Evolutionary conservation across 2,329 filamentous ascomycete genomes (phyloP).

Genomic region (Claviceps quebecensis): DNA sequence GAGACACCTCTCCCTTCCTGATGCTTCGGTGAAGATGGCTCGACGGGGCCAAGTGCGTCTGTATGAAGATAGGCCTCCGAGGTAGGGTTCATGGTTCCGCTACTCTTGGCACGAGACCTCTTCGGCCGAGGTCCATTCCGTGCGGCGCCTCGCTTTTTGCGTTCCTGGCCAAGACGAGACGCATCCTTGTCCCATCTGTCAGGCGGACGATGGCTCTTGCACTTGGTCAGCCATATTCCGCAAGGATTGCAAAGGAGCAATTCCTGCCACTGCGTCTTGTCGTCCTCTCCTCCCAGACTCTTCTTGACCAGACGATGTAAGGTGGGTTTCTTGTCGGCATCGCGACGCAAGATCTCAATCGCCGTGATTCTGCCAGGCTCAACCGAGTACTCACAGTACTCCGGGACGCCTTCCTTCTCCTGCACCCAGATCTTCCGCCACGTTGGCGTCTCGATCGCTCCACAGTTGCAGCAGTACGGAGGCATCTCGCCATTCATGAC

Average conservation of each 20-base stretch:
- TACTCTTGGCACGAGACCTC: constrained; percentile 35
- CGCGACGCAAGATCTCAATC: constrained; percentile 51
- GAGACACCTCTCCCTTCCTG: constrained; percentile 8
- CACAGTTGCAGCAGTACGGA: constrained; percentile 82
- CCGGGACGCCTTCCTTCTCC: constrained; percentile 53
- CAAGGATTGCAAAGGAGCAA: constrained; percentile 87
- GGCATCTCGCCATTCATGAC: constrained; percentile 75
- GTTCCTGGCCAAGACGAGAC: constrained; percentile 35
- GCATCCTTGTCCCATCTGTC: constrained; percentile 66
- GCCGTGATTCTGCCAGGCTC: constrained; percentile 62
- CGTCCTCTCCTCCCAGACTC: constrained; percentile 43
- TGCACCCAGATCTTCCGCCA: constrained; percentile 92
- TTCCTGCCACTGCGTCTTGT: constrained; percentile 54
- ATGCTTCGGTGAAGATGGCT: constrained; percentile 22
- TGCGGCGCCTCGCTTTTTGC: constrained; percentile 33
- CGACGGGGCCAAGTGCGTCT: constrained; percentile 35
- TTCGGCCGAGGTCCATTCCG: constrained; percentile 28
- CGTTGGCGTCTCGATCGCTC: constrained; percentile 87
- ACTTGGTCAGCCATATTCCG: constrained; percentile 87
- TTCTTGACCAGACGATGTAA: constrained; percentile 71
- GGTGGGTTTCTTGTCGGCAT: constrained; percentile 46
- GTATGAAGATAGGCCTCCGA: constrained; percentile 42
- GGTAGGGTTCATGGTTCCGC: constrained; percentile 28
- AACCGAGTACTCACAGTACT: constrained; percentile 56
- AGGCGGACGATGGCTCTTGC: constrained; percentile 67